phyloP scores from a whole-genome alignment of 306 rosid genomes.

The Rosa chinensis region DNA sequence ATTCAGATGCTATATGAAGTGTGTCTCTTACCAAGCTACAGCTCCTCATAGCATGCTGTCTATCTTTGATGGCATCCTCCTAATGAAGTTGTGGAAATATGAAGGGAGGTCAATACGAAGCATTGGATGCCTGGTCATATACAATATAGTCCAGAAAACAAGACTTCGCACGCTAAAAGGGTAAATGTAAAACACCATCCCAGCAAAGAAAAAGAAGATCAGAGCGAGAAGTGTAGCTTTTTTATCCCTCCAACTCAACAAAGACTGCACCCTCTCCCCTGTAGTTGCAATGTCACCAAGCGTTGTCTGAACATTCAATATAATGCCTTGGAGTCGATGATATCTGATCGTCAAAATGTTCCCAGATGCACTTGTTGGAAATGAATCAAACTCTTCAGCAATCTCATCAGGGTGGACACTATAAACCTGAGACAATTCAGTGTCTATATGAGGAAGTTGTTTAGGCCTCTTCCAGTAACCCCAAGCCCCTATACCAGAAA shows the following conservation, averaged over 20 bases:
- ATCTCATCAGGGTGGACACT: background rate
- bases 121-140: no score
- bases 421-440: background rate
- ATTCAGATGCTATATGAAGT: no score
- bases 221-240: conserved; percentile 38
- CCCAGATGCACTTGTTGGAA: background rate
- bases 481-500: background rate
- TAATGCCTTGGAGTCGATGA: conserved; percentile 18
- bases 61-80: conserved; percentile 2
- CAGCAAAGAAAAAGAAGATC: conserved; percentile 22
- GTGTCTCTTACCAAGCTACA: background rate
- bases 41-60: background rate
- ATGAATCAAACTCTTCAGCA: background rate
- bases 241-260: conserved; percentile 53
- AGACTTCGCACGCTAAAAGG: no score
- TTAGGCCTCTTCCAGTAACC: background rate
- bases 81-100: background rate
- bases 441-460: background rate
- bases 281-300: conserved; percentile 46
- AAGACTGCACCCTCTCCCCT: conserved; percentile 48
- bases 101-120: background rate
- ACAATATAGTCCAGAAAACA: no score
- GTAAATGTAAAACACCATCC: background rate
- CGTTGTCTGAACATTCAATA: conserved; percentile 29
- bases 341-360: background rate